Conservation (phyloP, 495 filamentous ascomycete genomes). For the Clavariopsis aquatica region DNA sequence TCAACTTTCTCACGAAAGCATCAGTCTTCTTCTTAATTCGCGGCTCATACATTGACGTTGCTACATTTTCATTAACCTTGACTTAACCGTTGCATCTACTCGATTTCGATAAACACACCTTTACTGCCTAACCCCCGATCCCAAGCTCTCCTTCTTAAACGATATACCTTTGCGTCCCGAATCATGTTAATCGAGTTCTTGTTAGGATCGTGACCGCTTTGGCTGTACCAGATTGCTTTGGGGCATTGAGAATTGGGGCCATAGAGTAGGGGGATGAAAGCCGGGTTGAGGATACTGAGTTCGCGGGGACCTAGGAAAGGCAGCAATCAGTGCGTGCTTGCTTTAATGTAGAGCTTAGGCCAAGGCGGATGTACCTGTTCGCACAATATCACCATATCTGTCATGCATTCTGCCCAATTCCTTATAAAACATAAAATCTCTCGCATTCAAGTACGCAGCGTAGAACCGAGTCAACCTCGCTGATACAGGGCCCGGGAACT, state of each 20-base stretch:
- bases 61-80: neutral
- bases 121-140: slow-evolving; percentile 18
- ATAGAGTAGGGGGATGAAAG: slow-evolving; percentile 44
- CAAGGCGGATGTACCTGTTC: slow-evolving; percentile 24
- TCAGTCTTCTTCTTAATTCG: slow-evolving; percentile 18
- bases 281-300: slow-evolving; percentile 47
- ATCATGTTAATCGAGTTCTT: slow-evolving; percentile 45
- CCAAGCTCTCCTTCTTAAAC: slow-evolving; percentile 17
- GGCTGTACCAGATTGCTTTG: slow-evolving; percentile 50
- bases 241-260: slow-evolving; percentile 40
- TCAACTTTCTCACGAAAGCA: slow-evolving; percentile 7
- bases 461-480: slow-evolving; percentile 29
- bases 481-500: slow-evolving; percentile 25
- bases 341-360: neutral
- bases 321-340: neutral
- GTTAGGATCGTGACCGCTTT: slow-evolving; percentile 38
- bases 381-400: slow-evolving; percentile 28
- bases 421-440: slow-evolving; percentile 17
- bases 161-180: slow-evolving; percentile 40
- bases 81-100: neutral
- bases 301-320: slow-evolving; percentile 18
- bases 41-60: slow-evolving; percentile 15
- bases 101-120: slow-evolving; percentile 8
- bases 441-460: slow-evolving; percentile 6
- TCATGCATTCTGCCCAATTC: slow-evolving; percentile 18